These are phyloP conservation scores for Xylariales sp. DNA, from an alignment of 2,329 filamentous ascomycete species.

Conservation along the genomic window DNA sequence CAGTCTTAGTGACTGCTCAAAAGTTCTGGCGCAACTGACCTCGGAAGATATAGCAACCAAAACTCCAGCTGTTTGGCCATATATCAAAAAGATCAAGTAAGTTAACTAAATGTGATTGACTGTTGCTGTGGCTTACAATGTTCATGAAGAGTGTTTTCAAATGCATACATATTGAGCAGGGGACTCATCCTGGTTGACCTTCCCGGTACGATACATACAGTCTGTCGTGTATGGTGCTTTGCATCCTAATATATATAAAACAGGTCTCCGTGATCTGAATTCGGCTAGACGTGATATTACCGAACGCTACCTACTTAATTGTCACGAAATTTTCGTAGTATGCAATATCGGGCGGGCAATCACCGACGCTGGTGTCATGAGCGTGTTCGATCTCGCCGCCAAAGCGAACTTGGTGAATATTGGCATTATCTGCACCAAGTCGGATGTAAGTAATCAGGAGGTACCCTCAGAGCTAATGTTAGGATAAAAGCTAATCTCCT, in stretches of 20 bases:
- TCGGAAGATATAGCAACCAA: conserved; percentile 23
- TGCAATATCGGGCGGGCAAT: conserved; percentile 35
- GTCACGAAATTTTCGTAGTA: conserved; percentile 43
- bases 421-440: conserved; percentile 37
- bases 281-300: conserved; percentile 36
- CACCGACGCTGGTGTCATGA: conserved; percentile 34
- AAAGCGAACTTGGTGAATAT: conserved; percentile 32
- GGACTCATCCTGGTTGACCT: conserved; percentile 45
- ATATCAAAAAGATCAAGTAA: conserved; percentile 38
- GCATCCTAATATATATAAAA: background rate
- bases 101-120: conserved; percentile 1
- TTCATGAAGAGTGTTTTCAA: conserved; percentile 33
- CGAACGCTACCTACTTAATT: conserved; percentile 38
- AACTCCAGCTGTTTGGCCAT: conserved; percentile 34
- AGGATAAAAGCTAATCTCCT: too few relatives aligned
- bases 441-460: conserved; percentile 28
- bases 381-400: conserved; percentile 35
- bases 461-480: background rate
- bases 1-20: conserved; percentile 26
- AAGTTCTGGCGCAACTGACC: conserved; percentile 27
- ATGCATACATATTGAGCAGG: conserved; percentile 40
- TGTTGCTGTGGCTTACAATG: background rate
- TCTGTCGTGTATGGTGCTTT: background rate
- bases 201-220: conserved; percentile 30
- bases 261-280: conserved; percentile 43